Evolutionary conservation across 1,139 yeast genomes (phyloP).

Genomic region (Keqinozyma sinolaborantium): DNA sequence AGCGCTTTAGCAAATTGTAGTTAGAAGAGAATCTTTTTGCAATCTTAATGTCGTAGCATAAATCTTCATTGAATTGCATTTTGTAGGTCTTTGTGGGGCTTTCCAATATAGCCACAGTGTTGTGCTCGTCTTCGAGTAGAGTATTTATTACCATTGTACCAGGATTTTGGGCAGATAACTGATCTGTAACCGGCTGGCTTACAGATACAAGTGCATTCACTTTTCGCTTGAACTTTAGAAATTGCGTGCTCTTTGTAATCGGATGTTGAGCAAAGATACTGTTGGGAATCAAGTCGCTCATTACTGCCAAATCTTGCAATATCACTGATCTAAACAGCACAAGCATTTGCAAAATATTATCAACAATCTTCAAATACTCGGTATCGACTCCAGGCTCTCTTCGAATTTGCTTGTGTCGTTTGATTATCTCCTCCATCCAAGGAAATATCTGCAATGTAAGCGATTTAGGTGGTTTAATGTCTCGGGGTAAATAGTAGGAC

Average conservation of each 20-base stretch:
- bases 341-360: conserved; percentile 2
- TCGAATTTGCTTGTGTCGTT: not conserved
- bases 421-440: conserved; percentile 5
- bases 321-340: conserved; percentile 4
- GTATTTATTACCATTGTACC: too few species aligned
- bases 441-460: conserved; percentile 6
- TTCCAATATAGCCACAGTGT: too few species aligned
- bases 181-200: too few species aligned
- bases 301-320: conserved; percentile 5
- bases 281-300: conserved; percentile 2
- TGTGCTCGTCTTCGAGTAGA: too few species aligned
- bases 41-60: too few species aligned
- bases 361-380: not conserved
- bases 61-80: too few species aligned
- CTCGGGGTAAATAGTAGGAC: conserved; percentile 3
- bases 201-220: too few species aligned
- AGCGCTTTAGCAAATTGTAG: too few species aligned
- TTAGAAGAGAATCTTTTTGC: too few species aligned
- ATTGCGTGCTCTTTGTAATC: conserved; percentile 4
- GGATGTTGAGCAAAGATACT: conserved; percentile 5
- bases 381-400: not conserved
- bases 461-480: conserved; percentile 1
- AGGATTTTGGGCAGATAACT: too few species aligned
- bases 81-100: too few species aligned
- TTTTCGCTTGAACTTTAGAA: too few species aligned